Percentiles rank a stretch among this genome's conserved stretches.
Evolutionary conservation across 73 alveolate species (phyloP).

Genomic region (Paramecium caudatum): DNA sequence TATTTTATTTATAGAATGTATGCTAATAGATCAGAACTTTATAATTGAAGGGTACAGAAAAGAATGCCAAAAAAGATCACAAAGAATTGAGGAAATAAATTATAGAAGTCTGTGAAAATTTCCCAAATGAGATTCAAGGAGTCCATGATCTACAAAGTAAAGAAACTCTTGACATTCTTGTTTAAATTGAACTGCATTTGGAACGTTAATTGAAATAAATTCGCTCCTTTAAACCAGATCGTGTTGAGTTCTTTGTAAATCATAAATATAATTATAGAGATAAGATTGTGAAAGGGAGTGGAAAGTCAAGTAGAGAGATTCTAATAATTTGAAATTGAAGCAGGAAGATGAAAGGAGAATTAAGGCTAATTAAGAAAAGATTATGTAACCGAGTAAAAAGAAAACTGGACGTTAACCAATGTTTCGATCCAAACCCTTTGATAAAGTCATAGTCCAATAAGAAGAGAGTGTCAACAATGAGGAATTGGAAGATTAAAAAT

Average conservation of each 20-base stretch:
- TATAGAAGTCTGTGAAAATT: conserved; percentile 49
- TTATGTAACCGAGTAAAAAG: conserved; percentile 63
- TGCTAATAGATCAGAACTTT: not conserved
- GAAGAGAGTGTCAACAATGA: conserved; percentile 46
- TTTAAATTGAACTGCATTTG: conserved; percentile 42
- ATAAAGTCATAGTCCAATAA: not conserved
- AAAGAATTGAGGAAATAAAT: conserved; percentile 66
- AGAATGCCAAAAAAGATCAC: conserved; percentile 57
- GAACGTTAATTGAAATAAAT: conserved; percentile 39
- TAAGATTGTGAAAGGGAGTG: conserved; percentile 56
- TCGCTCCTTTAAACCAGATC: conserved; percentile 42
- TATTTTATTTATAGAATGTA: conserved; percentile 4
- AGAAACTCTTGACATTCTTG: conserved; percentile 48
- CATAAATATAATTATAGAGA: not conserved
- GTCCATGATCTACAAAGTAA: conserved; percentile 53
- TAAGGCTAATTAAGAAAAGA: conserved; percentile 34
- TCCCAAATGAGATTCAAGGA: conserved; percentile 1
- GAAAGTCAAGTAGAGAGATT: conserved; percentile 35
- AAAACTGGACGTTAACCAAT: conserved; percentile 46
- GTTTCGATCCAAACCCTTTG: conserved; percentile 65
- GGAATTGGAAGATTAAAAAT: conserved; percentile 69
- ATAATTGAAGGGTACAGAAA: conserved; percentile 41
- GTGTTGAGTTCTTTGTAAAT: conserved; percentile 61
- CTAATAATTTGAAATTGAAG: conserved; percentile 5
- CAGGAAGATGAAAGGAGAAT: conserved; percentile 44